Base-by-base conservation (phyloP, 495 filamentous ascomycete genomes). In the Aspergillus saccharolyticus region DNA sequence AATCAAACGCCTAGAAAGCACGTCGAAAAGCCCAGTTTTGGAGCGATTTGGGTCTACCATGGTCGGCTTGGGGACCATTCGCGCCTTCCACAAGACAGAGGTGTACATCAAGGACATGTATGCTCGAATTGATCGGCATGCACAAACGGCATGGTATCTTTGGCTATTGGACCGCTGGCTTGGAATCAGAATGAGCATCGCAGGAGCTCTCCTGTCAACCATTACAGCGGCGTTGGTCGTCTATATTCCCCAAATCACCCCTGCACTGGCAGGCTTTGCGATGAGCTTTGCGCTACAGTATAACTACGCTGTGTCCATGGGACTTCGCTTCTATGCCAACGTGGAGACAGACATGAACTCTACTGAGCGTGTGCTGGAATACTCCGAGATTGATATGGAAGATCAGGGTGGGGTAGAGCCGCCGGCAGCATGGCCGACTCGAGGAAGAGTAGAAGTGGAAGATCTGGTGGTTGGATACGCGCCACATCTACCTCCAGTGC, bases 271-370 rank as follows among this genome's bases (percentile, higher is more conserved):
- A 10, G 90, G 90, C 0, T 96, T 96, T 58, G 89, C 89, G 12
- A 70, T 93, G 28, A 76, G 73, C 48, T 85, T 85, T 63, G 78
- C 81, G 0, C 53, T 83, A 49, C 76, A 82, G 43, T 83, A 82
- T 61, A 82, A 80, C 51, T 66, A 58, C 15, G 75, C 79, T 0
- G 69, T 83, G 22, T 70, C 72, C 0, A 72, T 72, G 48, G 67
- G 76, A 1, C 68, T 85, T 3, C 73, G 78, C n/a, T 68, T 72
- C 43, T 76, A 83, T 55, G 74, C 83, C 0, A 77, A 76, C 50
- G 66, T 83, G 8, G 90, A 96, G 60, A 74, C 94, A 9, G 82
- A 87, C 61, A 93, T 96, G 89, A 96, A 94, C 57, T 83, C 89
- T 18, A 85, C 86, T 0, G 90, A 96, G 73, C 78, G 90, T 18